These are phyloP conservation scores for Solanum chacoense DNA, from an alignment of 305 asterid genomes.

Conservation along the genomic window DNA sequence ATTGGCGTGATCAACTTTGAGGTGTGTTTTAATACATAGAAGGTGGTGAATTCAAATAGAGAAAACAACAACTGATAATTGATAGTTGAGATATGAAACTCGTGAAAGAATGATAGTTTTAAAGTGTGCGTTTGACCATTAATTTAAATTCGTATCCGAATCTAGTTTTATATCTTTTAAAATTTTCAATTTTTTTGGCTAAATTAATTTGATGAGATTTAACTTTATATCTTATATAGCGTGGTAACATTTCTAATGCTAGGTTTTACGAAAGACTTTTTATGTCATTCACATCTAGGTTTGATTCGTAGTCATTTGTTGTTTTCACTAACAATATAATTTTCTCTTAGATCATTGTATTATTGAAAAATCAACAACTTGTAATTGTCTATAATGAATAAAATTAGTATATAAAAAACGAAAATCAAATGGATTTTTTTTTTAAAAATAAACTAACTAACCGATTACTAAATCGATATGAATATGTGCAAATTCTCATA, in stretches of 20 bases:
- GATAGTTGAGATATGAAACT: too few relatives aligned
- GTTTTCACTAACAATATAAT: background rate
- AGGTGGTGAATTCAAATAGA: background rate
- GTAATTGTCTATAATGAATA: background rate
- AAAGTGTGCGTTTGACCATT: background rate
- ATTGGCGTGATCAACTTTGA: background rate
- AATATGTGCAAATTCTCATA: background rate
- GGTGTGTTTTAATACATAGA: background rate
- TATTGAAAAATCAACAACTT: too few relatives aligned
- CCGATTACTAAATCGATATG: background rate
- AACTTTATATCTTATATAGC: background rate
- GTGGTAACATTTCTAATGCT: background rate
- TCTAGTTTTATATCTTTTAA: background rate
- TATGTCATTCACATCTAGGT: background rate
- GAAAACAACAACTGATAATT: too few relatives aligned
- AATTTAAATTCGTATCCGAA: background rate
- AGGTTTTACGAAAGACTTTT: background rate
- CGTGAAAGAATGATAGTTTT: background rate
- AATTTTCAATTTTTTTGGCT: background rate
- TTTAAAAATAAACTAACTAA: too few relatives aligned
- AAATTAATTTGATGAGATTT: background rate
- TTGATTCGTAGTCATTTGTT: background rate
- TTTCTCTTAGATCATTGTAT: too few relatives aligned
- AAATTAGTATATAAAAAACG: background rate
- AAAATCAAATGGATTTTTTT: background rate